A percentile compares a stretch with the other conserved stretches of the same genome.
Evolutionary conservation across 2,329 filamentous ascomycete genomes (phyloP).

Genomic region (Dactylellina cionopaga): DNA sequence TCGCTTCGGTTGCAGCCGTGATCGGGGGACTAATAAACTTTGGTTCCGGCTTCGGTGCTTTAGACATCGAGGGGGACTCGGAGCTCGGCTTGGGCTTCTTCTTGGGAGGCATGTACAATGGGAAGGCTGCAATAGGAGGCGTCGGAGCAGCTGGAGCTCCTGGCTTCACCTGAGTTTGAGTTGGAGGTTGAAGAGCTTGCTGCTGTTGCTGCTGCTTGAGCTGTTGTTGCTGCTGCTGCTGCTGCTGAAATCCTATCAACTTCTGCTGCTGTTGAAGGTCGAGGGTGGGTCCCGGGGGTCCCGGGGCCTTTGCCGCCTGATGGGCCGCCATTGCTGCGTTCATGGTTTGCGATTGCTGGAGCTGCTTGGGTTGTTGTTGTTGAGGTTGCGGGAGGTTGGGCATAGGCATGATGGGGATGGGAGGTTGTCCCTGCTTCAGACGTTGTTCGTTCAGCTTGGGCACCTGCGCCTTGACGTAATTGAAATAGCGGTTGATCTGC

Average conservation of each 20-base stretch:
- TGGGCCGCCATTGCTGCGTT: background rate
- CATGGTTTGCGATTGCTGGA: background rate
- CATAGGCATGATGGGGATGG: slow-evolving; percentile 25
- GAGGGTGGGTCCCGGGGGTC: slow-evolving; percentile 12
- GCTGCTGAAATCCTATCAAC: background rate
- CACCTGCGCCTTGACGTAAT: slow-evolving; percentile 46
- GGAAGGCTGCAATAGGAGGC: slow-evolving; percentile 29
- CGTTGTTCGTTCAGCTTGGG: slow-evolving; percentile 44
- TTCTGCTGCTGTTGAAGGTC: background rate
- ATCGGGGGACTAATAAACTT: background rate
- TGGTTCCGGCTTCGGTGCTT: slow-evolving; percentile 24
- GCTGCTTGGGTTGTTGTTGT: slow-evolving; percentile 4
- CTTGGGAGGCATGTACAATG: slow-evolving; percentile 34
- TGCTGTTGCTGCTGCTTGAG: slow-evolving; percentile 7
- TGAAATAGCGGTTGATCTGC: slow-evolving; percentile 44
- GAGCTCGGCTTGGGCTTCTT: slow-evolving; percentile 39
- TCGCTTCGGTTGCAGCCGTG: background rate
- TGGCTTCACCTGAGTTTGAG: slow-evolving; percentile 13
- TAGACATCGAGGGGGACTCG: slow-evolving; percentile 33
- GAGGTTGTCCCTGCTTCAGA: slow-evolving; percentile 26
- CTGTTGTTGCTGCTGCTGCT: slow-evolving; percentile 14
- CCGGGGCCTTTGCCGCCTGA: background rate
- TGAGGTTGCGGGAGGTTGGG: slow-evolving; percentile 24
- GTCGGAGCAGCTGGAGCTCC: slow-evolving; percentile 43
- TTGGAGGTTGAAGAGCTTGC: slow-evolving; percentile 1